Conservation (phyloP, 1,284 basidiomycete genomes). For the Fomitopsis palustris region DNA sequence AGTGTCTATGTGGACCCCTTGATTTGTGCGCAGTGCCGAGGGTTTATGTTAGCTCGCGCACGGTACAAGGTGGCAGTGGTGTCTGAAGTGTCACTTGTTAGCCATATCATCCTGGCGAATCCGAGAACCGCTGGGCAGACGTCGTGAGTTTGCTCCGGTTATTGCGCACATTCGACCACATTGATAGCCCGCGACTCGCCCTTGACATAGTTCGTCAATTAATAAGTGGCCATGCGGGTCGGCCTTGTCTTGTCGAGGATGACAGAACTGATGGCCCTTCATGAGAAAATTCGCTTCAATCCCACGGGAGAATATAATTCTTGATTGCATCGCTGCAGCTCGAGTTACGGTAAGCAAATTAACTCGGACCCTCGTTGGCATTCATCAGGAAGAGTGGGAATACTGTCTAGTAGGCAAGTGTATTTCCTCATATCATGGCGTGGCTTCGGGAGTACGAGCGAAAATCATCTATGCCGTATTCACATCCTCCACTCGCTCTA, state of each 20-base stretch:
- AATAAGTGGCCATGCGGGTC: not conserved
- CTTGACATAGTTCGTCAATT: not conserved
- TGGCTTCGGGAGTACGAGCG: not conserved
- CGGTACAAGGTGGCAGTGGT: not conserved
- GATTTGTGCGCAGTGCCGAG: not conserved
- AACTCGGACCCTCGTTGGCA: not conserved
- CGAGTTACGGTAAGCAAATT: not conserved
- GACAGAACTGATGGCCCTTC: constrained; percentile 2
- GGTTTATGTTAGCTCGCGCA: not conserved
- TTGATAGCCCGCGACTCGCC: not conserved
- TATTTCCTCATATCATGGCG: not conserved
- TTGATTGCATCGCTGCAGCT: not conserved
- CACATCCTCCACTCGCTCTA: not conserved
- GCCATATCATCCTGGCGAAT: not conserved
- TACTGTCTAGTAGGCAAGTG: not conserved
- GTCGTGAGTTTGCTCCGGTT: not conserved
- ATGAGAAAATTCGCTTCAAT: not conserved
- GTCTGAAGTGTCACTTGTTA: not conserved
- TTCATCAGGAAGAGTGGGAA: not conserved
- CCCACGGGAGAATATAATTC: not conserved
- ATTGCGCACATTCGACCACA: not conserved
- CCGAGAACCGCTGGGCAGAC: not conserved
- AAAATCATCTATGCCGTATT: not conserved
- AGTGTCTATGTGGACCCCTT: not conserved
- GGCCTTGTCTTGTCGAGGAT: not conserved